Conservation (phyloP, 2,329 filamentous ascomycete genomes). For the Fusarium veterinarium region DNA sequence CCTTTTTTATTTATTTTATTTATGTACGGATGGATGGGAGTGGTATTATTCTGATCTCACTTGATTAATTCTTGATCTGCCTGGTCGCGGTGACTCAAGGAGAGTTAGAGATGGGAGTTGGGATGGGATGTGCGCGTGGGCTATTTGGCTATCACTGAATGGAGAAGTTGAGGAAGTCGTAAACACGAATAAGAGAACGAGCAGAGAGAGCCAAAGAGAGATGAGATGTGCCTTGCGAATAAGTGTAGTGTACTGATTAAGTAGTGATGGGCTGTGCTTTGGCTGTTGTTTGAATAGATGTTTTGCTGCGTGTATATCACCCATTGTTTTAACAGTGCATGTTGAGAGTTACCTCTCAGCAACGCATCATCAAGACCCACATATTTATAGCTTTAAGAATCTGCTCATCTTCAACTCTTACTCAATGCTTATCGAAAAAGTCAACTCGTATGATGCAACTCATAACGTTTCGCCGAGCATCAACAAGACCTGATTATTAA, state of each 20-base stretch:
- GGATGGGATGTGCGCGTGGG: conserved; percentile 17
- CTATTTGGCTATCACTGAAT: conserved; percentile 10
- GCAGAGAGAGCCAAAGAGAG: conserved; percentile 10
- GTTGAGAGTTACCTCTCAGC: neutral
- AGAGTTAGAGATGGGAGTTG: conserved; percentile 15
- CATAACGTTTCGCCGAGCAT: neutral
- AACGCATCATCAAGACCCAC: neutral
- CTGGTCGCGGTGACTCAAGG: conserved; percentile 39
- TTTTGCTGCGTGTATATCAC: neutral
- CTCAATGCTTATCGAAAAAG: neutral
- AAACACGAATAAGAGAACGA: conserved; percentile 30
- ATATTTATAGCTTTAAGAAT: neutral
- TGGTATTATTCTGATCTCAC: conserved; percentile 19
- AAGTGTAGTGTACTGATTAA: neutral
- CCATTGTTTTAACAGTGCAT: neutral
- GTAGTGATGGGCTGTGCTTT: neutral
- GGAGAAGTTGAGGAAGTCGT: neutral
- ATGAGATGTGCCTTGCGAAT: conserved; percentile 19
- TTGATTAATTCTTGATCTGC: conserved; percentile 44
- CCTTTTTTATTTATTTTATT: neutral
- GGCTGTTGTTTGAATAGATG: conserved; percentile 24
- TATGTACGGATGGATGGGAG: conserved; percentile 8
- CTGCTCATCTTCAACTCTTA: neutral
- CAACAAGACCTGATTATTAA: conserved; percentile 30
- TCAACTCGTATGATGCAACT: neutral